phyloP scores from a whole-genome alignment of 192 early-diverging fungal genomes.

The Jimgerdemannia lactiflua region DNA sequence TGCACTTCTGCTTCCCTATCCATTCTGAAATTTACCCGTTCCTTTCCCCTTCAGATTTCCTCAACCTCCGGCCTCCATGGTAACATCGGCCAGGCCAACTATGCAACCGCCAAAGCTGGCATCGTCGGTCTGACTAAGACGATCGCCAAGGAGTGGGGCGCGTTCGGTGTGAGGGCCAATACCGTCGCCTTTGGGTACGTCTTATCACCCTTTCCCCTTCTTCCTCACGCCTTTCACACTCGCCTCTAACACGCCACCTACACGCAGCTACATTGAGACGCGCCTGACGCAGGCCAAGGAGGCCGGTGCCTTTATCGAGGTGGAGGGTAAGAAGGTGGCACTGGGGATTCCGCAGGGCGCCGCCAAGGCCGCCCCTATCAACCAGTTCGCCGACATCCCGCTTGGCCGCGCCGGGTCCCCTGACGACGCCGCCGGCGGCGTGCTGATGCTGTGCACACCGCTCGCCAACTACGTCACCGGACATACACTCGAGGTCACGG shows the following conservation, averaged over 20 bases:
- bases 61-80: conserved; percentile 83
- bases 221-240: too few relatives aligned
- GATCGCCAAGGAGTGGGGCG: conserved; percentile 75
- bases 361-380: conserved; percentile 27
- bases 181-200: conserved; percentile 53
- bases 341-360: conserved; percentile 55
- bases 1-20: not conserved
- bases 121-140: conserved; percentile 91
- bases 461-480: conserved; percentile 56
- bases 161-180: conserved; percentile 61
- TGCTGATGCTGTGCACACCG: conserved; percentile 56
- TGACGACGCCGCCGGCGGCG: conserved; percentile 60
- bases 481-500: conserved; percentile 59
- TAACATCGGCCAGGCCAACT: conserved; percentile 92
- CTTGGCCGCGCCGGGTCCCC: conserved; percentile 54
- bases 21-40: not conserved
- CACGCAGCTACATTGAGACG: conserved; percentile 46
- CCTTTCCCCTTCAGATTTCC: conserved; percentile 21
- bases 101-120: conserved; percentile 92
- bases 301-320: conserved; percentile 53
- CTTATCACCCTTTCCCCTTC: too few relatives aligned
- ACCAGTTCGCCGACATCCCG: conserved; percentile 48
- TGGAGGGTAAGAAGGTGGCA: conserved; percentile 57
- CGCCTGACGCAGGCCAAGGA: conserved; percentile 65
- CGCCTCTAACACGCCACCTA: too few relatives aligned